Evolutionary conservation across 2,329 filamentous ascomycete genomes (phyloP).

Genomic region (Penicillium thymicola): DNA sequence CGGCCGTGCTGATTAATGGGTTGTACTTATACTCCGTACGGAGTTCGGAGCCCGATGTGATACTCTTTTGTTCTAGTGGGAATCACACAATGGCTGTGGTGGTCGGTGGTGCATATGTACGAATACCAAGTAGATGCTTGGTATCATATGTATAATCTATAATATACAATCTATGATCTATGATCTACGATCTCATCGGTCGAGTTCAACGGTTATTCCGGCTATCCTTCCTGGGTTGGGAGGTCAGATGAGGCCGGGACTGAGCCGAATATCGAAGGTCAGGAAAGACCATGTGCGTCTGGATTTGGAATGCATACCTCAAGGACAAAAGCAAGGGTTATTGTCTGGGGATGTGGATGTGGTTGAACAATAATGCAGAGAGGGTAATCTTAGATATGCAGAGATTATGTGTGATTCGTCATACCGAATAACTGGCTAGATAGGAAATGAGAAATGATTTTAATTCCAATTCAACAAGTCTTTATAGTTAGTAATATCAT

Average conservation of each 20-base stretch:
- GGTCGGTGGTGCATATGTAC: background rate
- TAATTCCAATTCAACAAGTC: background rate
- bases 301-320: background rate
- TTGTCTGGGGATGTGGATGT: background rate
- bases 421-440: background rate
- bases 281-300: background rate
- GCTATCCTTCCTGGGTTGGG: background rate
- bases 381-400: background rate
- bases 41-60: background rate
- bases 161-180: too few relatives aligned
- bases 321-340: background rate
- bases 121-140: too few relatives aligned
- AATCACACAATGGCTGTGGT: background rate
- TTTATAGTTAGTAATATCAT: background rate
- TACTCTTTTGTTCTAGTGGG: background rate
- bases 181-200: too few relatives aligned
- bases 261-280: background rate
- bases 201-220: background rate
- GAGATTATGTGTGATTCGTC: background rate
- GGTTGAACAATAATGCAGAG: background rate
- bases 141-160: background rate
- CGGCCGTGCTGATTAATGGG: background rate
- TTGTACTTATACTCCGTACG: background rate
- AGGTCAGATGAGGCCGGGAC: background rate
- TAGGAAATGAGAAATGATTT: background rate